These are phyloP conservation scores for Drosera spatulata DNA, from an alignment of 179 eudicot genomes.

Conservation along the genomic window DNA sequence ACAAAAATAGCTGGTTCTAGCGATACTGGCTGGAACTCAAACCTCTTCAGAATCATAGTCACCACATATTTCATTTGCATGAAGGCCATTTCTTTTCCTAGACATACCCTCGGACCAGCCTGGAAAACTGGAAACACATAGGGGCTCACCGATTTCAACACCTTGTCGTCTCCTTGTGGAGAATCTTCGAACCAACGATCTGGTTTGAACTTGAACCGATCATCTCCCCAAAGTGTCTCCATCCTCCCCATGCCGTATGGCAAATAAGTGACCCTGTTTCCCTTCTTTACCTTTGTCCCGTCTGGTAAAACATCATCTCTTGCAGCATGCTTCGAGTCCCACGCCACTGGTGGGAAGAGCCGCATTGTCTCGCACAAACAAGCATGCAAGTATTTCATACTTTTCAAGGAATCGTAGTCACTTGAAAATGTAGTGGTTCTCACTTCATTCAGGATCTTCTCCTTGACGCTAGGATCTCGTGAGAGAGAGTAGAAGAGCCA, in stretches of 20 bases:
- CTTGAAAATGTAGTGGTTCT: too few species aligned
- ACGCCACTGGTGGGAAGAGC: slow-evolving; percentile 67
- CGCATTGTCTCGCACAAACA: slow-evolving; percentile 70
- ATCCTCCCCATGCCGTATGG: slow-evolving; percentile 88
- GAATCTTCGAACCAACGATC: slow-evolving; percentile 45
- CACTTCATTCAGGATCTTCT: slow-evolving; percentile 9
- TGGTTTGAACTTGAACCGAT: slow-evolving; percentile 41
- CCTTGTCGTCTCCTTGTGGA: background rate
- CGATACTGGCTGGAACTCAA: slow-evolving; percentile 34
- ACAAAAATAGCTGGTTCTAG: slow-evolving; percentile 37
- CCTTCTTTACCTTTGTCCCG: slow-evolving; percentile 44
- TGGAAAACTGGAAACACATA: slow-evolving; percentile 78
- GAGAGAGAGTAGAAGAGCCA: slow-evolving; percentile 47
- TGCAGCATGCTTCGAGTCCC: slow-evolving; percentile 79
- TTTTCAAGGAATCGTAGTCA: slow-evolving; percentile 29
- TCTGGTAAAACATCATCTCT: slow-evolving; percentile 54
- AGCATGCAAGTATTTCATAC: slow-evolving; percentile 40
- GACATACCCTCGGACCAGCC: slow-evolving; percentile 87
- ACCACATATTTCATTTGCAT: slow-evolving; percentile 77
- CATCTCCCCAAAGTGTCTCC: slow-evolving; percentile 64
- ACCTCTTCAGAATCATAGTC: slow-evolving; percentile 47
- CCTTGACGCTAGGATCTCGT: slow-evolving; percentile 5
- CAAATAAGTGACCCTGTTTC: slow-evolving; percentile 62
- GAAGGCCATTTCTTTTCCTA: slow-evolving; percentile 90
- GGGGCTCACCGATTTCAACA: slow-evolving; percentile 32